These are phyloP conservation scores for Dothistroma septosporum DNA, from an alignment of 2,329 filamentous ascomycete species.

Conservation along the genomic window DNA sequence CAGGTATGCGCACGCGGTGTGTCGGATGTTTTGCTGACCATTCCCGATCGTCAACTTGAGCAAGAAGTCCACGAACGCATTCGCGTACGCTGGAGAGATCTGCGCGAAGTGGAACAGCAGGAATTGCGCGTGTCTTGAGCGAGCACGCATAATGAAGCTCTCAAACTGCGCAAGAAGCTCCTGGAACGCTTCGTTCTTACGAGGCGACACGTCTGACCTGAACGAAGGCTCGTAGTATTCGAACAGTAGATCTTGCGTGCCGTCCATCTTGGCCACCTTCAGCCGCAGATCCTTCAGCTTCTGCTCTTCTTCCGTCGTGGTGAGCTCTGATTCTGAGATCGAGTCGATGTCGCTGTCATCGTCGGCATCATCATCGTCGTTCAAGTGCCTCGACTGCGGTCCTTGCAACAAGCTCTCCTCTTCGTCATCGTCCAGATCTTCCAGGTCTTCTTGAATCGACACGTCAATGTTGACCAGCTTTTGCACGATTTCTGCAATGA, in stretches of 20 bases:
- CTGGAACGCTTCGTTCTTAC: slow-evolving; percentile 69
- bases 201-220: slow-evolving; percentile 53
- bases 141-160: slow-evolving; percentile 81
- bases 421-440: slow-evolving; percentile 85
- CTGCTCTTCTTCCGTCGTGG: slow-evolving; percentile 53
- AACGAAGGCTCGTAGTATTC: slow-evolving; percentile 74
- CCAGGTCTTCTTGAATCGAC: slow-evolving; percentile 87
- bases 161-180: slow-evolving; percentile 81
- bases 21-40: slow-evolving; percentile 67
- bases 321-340: slow-evolving; percentile 59
- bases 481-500: slow-evolving; percentile 78
- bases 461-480: slow-evolving; percentile 91
- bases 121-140: slow-evolving; percentile 91
- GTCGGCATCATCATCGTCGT: slow-evolving; percentile 46
- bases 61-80: slow-evolving; percentile 78
- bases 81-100: slow-evolving; percentile 69
- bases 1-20: slow-evolving; percentile 85
- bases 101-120: slow-evolving; percentile 95
- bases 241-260: slow-evolving; percentile 83
- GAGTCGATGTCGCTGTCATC: slow-evolving; percentile 67
- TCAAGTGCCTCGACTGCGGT: slow-evolving; percentile 48
- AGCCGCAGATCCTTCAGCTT: slow-evolving; percentile 69
- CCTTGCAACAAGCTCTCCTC: slow-evolving; percentile 66
- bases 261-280: slow-evolving; percentile 87
- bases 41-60: slow-evolving; percentile 77